These are phyloP conservation scores for Thozetella sp. DNA, from an alignment of 495 filamentous ascomycete genomes.

Conservation along the genomic window DNA sequence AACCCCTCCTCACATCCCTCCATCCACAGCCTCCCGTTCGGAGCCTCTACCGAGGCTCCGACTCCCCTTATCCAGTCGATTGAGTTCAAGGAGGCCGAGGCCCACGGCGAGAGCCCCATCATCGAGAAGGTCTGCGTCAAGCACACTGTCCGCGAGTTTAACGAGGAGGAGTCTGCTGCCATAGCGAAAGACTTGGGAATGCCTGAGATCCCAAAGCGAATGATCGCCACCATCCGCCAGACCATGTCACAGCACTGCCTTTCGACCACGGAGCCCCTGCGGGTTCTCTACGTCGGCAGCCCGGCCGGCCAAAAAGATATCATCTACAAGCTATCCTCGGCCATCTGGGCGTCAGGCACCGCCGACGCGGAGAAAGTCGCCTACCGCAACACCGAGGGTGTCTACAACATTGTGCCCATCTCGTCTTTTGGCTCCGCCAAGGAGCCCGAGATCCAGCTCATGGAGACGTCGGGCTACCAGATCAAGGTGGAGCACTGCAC, in stretches of 20 bases:
- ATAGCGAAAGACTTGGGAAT: constrained; percentile 42
- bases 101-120: constrained; percentile 30
- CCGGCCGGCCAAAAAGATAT: constrained; percentile 65
- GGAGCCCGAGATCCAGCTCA: constrained; percentile 72
- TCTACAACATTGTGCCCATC: constrained; percentile 74
- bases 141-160: constrained; percentile 63
- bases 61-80: constrained; percentile 41
- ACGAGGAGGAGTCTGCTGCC: constrained; percentile 49
- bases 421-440: constrained; percentile 68
- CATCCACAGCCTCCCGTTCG: constrained; percentile 35
- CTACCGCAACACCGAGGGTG: constrained; percentile 21
- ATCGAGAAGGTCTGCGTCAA: constrained; percentile 61
- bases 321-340: constrained; percentile 73
- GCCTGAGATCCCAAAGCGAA: constrained; percentile 27
- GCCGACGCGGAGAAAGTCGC: constrained; percentile 17
- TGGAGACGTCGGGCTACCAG: constrained; percentile 67
- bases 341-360: constrained; percentile 48
- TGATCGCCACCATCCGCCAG: constrained; percentile 66
- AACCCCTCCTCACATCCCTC: constrained; percentile 42
- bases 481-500: constrained; percentile 75
- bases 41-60: constrained; percentile 13
- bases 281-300: constrained; percentile 70
- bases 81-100: constrained; percentile 62
- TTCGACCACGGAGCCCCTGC: constrained; percentile 64
- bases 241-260: constrained; percentile 70